Percentiles rank a stretch among this genome's conserved stretches.
These are phyloP conservation scores for Trichoderma asperellum DNA, from an alignment of 2,329 filamentous ascomycete genomes.

Conservation along the genomic window DNA sequence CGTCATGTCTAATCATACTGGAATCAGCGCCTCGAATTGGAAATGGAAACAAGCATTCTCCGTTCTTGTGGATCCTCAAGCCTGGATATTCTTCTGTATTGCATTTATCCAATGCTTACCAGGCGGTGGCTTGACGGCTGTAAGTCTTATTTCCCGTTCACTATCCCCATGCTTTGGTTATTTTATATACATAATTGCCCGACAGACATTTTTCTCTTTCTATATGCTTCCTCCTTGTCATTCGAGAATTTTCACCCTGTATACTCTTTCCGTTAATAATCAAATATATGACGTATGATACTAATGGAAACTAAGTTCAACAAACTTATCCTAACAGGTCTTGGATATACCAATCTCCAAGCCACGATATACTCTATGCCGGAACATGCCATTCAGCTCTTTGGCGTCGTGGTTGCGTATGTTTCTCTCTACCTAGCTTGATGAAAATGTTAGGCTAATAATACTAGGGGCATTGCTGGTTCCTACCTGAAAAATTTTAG, in stretches of 20 bases:
- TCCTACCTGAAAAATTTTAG: background rate
- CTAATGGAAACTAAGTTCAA: background rate
- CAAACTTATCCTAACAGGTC: slow-evolving; percentile 30
- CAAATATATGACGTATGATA: too few species aligned
- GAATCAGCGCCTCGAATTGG: background rate
- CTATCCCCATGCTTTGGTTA: too few species aligned
- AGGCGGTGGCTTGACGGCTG: background rate
- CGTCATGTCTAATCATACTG: slow-evolving; percentile 9
- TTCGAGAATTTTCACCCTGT: too few species aligned
- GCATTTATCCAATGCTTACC: slow-evolving; percentile 30
- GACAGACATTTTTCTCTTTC: too few species aligned
- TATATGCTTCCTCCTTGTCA: too few species aligned
- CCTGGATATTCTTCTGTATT: slow-evolving; percentile 27
- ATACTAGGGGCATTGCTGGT: background rate
- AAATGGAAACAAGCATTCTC: slow-evolving; percentile 1
- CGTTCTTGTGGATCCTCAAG: slow-evolving; percentile 24
- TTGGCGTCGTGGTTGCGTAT: slow-evolving; percentile 7
- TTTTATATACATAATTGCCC: too few species aligned
- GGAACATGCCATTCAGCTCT: slow-evolving; percentile 31
- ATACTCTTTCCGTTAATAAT: too few species aligned
- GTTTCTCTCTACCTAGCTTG: background rate
- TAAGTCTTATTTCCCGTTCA: background rate
- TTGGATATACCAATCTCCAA: slow-evolving; percentile 28
- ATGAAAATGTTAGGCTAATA: background rate
- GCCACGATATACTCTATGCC: slow-evolving; percentile 22